Percentiles rank a stretch among this genome's conserved stretches.
Evolutionary conservation across 2,329 filamentous ascomycete species (phyloP).

Genomic region (Aspergillus sp.): DNA sequence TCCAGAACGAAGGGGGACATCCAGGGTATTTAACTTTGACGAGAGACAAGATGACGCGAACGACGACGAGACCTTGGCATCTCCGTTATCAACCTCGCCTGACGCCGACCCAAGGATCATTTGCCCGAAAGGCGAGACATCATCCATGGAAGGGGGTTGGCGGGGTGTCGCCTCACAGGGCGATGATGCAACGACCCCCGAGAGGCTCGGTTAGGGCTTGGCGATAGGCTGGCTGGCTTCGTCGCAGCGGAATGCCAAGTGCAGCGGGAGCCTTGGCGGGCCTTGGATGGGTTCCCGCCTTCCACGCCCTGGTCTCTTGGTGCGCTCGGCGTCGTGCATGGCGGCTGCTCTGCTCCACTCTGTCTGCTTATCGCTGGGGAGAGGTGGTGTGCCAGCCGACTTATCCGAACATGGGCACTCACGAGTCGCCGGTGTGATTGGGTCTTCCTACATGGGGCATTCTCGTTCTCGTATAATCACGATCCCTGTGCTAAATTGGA

Average conservation of each 20-base stretch:
- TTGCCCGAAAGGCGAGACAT: background rate
- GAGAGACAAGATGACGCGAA: slow-evolving; percentile 7
- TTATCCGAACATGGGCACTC: slow-evolving; percentile 10
- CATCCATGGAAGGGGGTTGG: background rate
- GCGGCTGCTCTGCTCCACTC: background rate
- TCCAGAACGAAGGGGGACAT: background rate
- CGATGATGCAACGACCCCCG: slow-evolving; percentile 5
- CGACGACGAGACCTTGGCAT: slow-evolving; percentile 2
- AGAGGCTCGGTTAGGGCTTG: slow-evolving; percentile 6
- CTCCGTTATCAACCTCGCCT: background rate
- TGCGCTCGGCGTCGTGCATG: background rate
- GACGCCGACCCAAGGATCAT: background rate
- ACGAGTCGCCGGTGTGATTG: too few species aligned
- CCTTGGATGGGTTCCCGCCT: slow-evolving; percentile 10
- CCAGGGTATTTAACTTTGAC: slow-evolving; percentile 13
- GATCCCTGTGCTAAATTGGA: too few species aligned
- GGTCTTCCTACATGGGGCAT: too few species aligned
- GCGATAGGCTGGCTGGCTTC: slow-evolving; percentile 7
- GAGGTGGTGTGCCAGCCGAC: slow-evolving; percentile 7
- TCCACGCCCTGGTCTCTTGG: slow-evolving; percentile 7
- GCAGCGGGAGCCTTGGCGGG: slow-evolving; percentile 19
- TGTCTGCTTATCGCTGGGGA: background rate
- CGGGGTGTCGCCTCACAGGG: background rate
- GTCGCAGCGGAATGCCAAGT: slow-evolving; percentile 20
- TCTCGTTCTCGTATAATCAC: slow-evolving; percentile 9